phyloP scores from a whole-genome alignment of 1,284 basidiomycete genomes.

The Entoloma clypeatum region DNA sequence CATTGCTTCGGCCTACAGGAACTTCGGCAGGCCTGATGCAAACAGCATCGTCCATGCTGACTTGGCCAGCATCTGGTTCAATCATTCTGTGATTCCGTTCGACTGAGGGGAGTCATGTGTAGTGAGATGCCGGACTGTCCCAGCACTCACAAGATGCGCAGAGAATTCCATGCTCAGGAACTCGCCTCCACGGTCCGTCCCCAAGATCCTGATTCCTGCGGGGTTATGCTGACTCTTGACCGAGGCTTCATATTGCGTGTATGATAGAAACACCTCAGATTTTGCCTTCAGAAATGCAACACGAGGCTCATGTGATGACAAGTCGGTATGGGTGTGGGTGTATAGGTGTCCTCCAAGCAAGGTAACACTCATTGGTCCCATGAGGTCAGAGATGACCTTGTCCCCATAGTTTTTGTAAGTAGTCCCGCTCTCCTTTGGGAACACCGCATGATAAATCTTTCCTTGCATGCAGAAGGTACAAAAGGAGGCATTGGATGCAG shows the following conservation, averaged over 20 bases:
- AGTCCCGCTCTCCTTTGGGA: too few relatives aligned
- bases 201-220: too few relatives aligned
- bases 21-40: slow-evolving; percentile 22
- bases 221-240: too few relatives aligned
- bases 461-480: too few relatives aligned
- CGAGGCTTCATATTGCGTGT: too few relatives aligned
- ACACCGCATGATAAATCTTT: too few relatives aligned
- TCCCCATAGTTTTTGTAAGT: slow-evolving; percentile 21
- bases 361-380: slow-evolving; percentile 25
- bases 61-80: slow-evolving; percentile 29
- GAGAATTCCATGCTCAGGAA: slow-evolving; percentile 25
- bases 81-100: slow-evolving; percentile 33
- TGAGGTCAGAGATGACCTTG: slow-evolving; percentile 26
- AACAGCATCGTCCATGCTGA: slow-evolving; percentile 24
- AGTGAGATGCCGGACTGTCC: slow-evolving; percentile 28
- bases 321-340: too few relatives aligned
- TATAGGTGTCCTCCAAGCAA: slow-evolving; percentile 26
- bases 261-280: too few relatives aligned
- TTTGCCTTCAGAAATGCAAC: too few relatives aligned
- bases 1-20: slow-evolving; percentile 32
- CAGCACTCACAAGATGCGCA: slow-evolving; percentile 21
- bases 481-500: too few relatives aligned
- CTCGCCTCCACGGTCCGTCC: too few relatives aligned
- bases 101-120: slow-evolving; percentile 33
- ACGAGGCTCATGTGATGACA: too few relatives aligned